Percentiles rank a stretch among this genome's conserved stretches.
Evolutionary conservation across 1,284 basidiomycete genomes (phyloP).

Genomic region (Boletus austroedulis): DNA sequence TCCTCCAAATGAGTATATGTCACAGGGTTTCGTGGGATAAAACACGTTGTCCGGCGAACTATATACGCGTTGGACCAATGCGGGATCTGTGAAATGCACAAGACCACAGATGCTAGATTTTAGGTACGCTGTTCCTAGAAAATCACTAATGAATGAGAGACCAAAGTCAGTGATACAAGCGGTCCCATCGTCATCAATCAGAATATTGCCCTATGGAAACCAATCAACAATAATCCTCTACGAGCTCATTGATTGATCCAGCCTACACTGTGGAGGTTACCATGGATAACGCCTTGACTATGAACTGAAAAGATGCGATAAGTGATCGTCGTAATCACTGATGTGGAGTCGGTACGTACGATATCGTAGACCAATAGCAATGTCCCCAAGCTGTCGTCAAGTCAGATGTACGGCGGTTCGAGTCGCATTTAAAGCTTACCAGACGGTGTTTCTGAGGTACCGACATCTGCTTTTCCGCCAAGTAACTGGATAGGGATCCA

Average conservation of each 20-base stretch:
- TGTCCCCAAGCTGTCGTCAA: slow-evolving; percentile 21
- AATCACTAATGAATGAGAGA: slow-evolving; percentile 36
- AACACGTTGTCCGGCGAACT: background rate
- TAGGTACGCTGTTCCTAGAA: slow-evolving; percentile 35
- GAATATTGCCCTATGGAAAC: slow-evolving; percentile 27
- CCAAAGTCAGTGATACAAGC: slow-evolving; percentile 39
- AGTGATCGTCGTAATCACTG: background rate
- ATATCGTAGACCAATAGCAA: slow-evolving; percentile 28
- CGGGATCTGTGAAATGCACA: slow-evolving; percentile 39
- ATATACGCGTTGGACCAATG: slow-evolving; percentile 23
- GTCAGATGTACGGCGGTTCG: background rate
- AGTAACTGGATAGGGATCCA: slow-evolving; percentile 27
- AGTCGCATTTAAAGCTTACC: slow-evolving; percentile 9
- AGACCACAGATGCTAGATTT: slow-evolving; percentile 33
- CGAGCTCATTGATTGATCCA: background rate
- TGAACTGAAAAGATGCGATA: slow-evolving; percentile 21
- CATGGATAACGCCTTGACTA: slow-evolving; percentile 19
- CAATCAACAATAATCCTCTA: background rate
- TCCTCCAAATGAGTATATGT: slow-evolving; percentile 37
- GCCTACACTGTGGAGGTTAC: slow-evolving; percentile 31
- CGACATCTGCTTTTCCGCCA: background rate
- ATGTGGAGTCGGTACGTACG: slow-evolving; percentile 16
- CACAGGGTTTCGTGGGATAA: slow-evolving; percentile 26
- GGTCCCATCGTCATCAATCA: slow-evolving; percentile 23
- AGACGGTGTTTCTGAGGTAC: slow-evolving; percentile 10